These are phyloP conservation scores for Neodidymelliopsis sp. DNA, from an alignment of 2,329 filamentous ascomycete genomes.

Conservation along the genomic window DNA sequence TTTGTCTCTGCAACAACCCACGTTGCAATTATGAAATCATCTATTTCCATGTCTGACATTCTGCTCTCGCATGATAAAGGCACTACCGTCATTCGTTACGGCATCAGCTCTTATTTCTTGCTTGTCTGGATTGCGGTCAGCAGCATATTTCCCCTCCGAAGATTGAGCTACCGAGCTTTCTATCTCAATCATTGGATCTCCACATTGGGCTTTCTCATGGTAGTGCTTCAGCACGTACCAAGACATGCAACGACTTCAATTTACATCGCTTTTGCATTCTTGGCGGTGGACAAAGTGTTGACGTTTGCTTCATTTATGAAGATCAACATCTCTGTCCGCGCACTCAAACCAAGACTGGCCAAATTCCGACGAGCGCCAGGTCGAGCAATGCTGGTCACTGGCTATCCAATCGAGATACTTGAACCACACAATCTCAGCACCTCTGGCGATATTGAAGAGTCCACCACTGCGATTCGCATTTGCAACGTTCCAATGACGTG, in stretches of 20 bases:
- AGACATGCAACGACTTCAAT: conserved; percentile 31
- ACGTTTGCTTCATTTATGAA: conserved; percentile 15
- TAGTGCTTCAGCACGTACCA: conserved; percentile 35
- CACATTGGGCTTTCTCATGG: conserved; percentile 29
- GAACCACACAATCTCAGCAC: conserved; percentile 12
- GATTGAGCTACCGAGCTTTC: conserved; percentile 35
- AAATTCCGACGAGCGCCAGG: conserved; percentile 17
- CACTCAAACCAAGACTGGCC: conserved; percentile 15
- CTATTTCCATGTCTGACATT: conserved; percentile 30
- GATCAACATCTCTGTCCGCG: conserved; percentile 29
- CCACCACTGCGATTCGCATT: conserved; percentile 32
- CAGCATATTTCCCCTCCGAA: conserved; percentile 31
- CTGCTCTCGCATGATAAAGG: conserved; percentile 26
- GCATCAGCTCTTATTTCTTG: conserved; percentile 31
- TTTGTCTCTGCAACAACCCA: conserved; percentile 39
- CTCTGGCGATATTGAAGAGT: conserved; percentile 13
- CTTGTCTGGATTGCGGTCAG: conserved; percentile 36
- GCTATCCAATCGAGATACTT: conserved; percentile 35
- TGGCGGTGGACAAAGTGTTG: conserved; percentile 27
- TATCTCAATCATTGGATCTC: conserved; percentile 39
- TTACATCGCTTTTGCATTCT: conserved; percentile 25
- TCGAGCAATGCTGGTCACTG: conserved; percentile 26
- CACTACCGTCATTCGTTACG: conserved; percentile 34
- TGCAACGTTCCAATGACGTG: conserved; percentile 33
- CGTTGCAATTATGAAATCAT: conserved; percentile 35